Conservation (phyloP, 2,329 filamentous ascomycete genomes). For the Xylariaceae sp. region DNA sequence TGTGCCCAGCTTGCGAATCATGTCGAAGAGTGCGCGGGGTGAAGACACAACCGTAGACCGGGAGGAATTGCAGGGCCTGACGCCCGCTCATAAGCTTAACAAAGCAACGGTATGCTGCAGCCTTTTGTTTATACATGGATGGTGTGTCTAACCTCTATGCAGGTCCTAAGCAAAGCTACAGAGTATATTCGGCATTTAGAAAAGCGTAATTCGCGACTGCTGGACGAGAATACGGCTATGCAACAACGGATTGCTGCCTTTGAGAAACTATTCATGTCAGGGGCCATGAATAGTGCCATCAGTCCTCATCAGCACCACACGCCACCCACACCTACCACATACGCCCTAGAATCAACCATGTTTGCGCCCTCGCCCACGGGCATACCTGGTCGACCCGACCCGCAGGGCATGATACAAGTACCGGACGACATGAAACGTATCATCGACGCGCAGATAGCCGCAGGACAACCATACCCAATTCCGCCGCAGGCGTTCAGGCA, state of each 20-base stretch:
- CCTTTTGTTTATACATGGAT: neutral
- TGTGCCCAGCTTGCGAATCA: slow-evolving; percentile 82
- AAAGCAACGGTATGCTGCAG: slow-evolving; percentile 71
- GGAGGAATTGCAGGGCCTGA: slow-evolving; percentile 75
- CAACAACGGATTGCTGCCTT: slow-evolving; percentile 72
- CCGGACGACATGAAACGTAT: slow-evolving; percentile 63
- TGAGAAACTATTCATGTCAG: slow-evolving; percentile 73
- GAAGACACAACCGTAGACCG: slow-evolving; percentile 69
- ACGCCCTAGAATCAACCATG: slow-evolving; percentile 40
- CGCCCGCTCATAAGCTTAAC: slow-evolving; percentile 89
- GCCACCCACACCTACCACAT: slow-evolving; percentile 51
- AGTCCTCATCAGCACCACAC: slow-evolving; percentile 48
- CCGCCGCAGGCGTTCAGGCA: slow-evolving; percentile 38
- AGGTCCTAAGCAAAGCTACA: slow-evolving; percentile 86
- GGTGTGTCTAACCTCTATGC: slow-evolving; percentile 21
- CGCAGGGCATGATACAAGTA: slow-evolving; percentile 61
- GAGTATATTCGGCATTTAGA: slow-evolving; percentile 94
- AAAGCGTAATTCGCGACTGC: slow-evolving; percentile 77
- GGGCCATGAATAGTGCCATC: slow-evolving; percentile 63
- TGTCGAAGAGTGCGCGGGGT: slow-evolving; percentile 66
- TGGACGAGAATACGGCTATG: slow-evolving; percentile 76
- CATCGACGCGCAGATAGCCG: slow-evolving; percentile 52
- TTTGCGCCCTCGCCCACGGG: slow-evolving; percentile 45
- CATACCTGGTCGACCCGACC: slow-evolving; percentile 40
- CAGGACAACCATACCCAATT: slow-evolving; percentile 50